Percentiles rank a stretch among this genome's conserved stretches.
Evolutionary conservation across 345 rosid species (phyloP).

Genomic region (Bruguiera parviflora): DNA sequence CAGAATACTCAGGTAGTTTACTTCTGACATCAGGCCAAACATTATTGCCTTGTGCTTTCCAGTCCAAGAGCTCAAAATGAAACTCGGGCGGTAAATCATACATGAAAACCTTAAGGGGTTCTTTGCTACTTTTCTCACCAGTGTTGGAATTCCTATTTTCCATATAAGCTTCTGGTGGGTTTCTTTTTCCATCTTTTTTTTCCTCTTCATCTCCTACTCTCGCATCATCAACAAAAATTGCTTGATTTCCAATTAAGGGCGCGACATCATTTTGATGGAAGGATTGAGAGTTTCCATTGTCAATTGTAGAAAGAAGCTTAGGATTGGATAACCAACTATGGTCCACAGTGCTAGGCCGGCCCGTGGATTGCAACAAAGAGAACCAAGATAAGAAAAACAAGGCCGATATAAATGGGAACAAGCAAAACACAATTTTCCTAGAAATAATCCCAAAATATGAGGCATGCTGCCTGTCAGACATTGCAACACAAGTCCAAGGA

Average conservation of each 20-base stretch:
- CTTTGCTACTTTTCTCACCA: slow-evolving; percentile 5
- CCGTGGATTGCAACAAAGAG: slow-evolving; percentile 53
- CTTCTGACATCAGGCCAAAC: slow-evolving; percentile 78
- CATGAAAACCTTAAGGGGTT: slow-evolving; percentile 70
- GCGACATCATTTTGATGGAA: slow-evolving; percentile 14
- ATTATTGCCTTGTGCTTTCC: slow-evolving; percentile 50
- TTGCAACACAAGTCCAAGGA: slow-evolving; percentile 14
- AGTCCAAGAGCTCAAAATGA: slow-evolving; percentile 74
- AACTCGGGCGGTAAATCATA: slow-evolving; percentile 84
- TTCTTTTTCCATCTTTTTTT: background rate
- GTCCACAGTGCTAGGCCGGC: slow-evolving; percentile 36
- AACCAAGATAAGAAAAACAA: slow-evolving; percentile 67
- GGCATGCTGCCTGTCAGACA: slow-evolving; percentile 52
- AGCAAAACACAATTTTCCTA: slow-evolving; percentile 44
- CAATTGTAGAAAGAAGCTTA: slow-evolving; percentile 23
- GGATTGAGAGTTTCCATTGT: slow-evolving; percentile 24
- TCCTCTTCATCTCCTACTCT: slow-evolving; percentile 23
- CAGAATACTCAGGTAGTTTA: slow-evolving; percentile 67
- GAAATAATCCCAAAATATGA: slow-evolving; percentile 30
- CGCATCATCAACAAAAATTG: slow-evolving; percentile 26
- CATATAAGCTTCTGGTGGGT: slow-evolving; percentile 8
- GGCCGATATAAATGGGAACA: slow-evolving; percentile 40
- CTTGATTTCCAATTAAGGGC: slow-evolving; percentile 22
- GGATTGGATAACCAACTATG: slow-evolving; percentile 32
- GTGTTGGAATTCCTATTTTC: slow-evolving; percentile 17